Base-by-base conservation (phyloP, 2,329 filamentous ascomycete species). In the Fusarium begoniae region DNA sequence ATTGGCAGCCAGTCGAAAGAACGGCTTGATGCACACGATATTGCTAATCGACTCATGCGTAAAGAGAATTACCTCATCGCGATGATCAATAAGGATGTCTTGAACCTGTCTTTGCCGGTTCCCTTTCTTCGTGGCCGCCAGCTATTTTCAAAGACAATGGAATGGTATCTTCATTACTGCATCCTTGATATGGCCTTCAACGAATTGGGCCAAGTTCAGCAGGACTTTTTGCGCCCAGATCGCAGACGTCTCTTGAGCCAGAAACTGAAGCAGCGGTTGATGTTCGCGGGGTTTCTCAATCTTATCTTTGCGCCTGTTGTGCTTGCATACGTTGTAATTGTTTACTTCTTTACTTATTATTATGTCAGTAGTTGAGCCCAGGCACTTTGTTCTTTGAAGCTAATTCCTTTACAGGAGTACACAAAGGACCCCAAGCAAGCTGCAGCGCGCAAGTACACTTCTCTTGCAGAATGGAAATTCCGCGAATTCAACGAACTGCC, bases 1-100 rank as follows among this genome's bases (percentile, higher is more conserved):
- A 87, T 96, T 72, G 93, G 93, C 51, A 95, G 91, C 66, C 94
- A 97, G 80, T 97, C 94, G 28, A 97, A 98, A 81, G 94, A 98
- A 83, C 90, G 96, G 71, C 91, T 99, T 76, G 96, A 98, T 82
- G 96, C 96, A 17, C 94, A 98, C 78, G 96, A 98, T 79, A 98
- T 99, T 81, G 96, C 96, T 12, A 99, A 98, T 80, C 91, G 96
- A 38, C 84, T 99, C 51, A 98, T 99, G 96, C 92, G 96, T 67
- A 93, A 94, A 79, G 96, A 98, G 72, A 99, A 99, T 79, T 99
- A 98, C 78, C 89, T 98, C 72, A 98, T 99, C 78, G 96, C 96
- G 9, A 87, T 99, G 78, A 94, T 98, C 84, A 99, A 99, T 86
- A 98, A 99, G 82, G 96, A 98, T 70, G 90, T 98, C 43, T 83